phyloP scores from a whole-genome alignment of 345 rosid species.

The Citrus hindsii region DNA sequence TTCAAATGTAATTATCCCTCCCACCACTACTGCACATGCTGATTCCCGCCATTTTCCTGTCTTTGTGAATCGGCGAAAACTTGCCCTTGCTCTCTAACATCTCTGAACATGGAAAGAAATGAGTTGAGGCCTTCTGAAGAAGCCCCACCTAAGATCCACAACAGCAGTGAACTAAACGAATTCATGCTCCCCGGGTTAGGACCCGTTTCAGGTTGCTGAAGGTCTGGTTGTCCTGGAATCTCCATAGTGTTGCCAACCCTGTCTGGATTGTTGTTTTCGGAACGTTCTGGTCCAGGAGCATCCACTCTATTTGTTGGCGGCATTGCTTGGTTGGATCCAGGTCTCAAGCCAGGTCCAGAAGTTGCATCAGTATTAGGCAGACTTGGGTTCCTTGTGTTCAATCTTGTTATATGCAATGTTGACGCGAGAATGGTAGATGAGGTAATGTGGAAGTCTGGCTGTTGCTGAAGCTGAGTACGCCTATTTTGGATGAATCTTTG shows the following conservation, averaged over 20 bases:
- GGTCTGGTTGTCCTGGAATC: slow-evolving; percentile 41
- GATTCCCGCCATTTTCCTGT: slow-evolving; percentile 24
- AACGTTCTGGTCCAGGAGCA: slow-evolving; percentile 26
- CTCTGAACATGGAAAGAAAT: slow-evolving; percentile 84
- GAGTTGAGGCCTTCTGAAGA: slow-evolving; percentile 86
- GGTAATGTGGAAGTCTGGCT: slow-evolving; percentile 89
- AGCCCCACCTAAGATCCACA: slow-evolving; percentile 97
- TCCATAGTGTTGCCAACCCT: slow-evolving; percentile 38
- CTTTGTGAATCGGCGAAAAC: slow-evolving; percentile 36
- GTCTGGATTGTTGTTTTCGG: slow-evolving; percentile 26
- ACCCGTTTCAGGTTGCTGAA: slow-evolving; percentile 47
- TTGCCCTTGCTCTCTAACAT: slow-evolving; percentile 81
- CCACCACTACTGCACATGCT: slow-evolving; percentile 22
- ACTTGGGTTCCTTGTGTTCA: slow-evolving; percentile 63
- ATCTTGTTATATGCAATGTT: slow-evolving; percentile 83
- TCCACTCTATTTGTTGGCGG: slow-evolving; percentile 26
- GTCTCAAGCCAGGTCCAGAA: slow-evolving; percentile 45
- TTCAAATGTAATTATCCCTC: neutral
- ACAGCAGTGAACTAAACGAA: slow-evolving; percentile 76
- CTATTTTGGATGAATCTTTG: slow-evolving; percentile 82
- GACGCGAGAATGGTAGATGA: slow-evolving; percentile 96
- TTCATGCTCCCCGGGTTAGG: slow-evolving; percentile 66
- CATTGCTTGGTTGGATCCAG: slow-evolving; percentile 40
- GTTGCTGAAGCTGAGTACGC: slow-evolving; percentile 80
- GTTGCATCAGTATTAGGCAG: slow-evolving; percentile 35